Evolutionary conservation across 1,139 yeast species (phyloP).

Genomic region (Saccharomyces hybrid): DNA sequence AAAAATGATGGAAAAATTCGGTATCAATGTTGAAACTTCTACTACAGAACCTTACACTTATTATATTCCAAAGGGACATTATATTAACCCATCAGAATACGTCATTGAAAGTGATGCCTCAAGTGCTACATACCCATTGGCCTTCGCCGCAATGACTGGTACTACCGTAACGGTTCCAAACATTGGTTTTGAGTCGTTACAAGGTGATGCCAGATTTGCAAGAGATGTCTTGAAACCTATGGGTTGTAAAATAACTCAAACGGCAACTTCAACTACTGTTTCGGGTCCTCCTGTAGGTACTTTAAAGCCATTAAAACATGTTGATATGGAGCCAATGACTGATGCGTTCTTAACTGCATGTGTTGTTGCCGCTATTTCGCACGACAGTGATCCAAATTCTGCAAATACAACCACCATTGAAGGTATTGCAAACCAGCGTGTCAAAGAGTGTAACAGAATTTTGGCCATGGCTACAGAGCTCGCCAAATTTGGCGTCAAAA

Average conservation of each 20-base stretch:
- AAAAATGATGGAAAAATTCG: conserved; percentile 88
- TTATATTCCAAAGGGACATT: conserved; percentile 78
- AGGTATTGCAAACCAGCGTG: conserved; percentile 97
- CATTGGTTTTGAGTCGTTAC: conserved; percentile 84
- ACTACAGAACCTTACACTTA: conserved; percentile 72
- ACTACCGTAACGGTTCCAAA: conserved; percentile 89
- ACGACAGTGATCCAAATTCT: conserved; percentile 21
- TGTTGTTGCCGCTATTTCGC: conserved; percentile 89
- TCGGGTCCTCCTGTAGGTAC: conserved; percentile 73
- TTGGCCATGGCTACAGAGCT: conserved; percentile 88
- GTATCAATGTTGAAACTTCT: conserved; percentile 69
- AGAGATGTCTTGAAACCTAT: conserved; percentile 85
- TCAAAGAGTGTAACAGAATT: conserved; percentile 93
- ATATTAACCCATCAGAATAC: conserved; percentile 74
- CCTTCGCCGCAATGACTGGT: conserved; percentile 97
- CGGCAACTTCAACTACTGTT: conserved; percentile 80
- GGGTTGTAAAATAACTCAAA: conserved; percentile 89
- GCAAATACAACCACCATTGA: conserved; percentile 63
- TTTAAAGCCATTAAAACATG: conserved; percentile 60
- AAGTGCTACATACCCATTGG: conserved; percentile 95
- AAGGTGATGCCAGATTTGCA: conserved; percentile 97
- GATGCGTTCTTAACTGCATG: conserved; percentile 97
- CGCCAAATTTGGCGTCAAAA: conserved; percentile 80
- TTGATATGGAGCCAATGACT: conserved; percentile 99
- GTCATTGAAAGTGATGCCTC: conserved; percentile 97